Base-by-base conservation (phyloP, 306 rosid species). In the Sicyos baderoa region DNA sequence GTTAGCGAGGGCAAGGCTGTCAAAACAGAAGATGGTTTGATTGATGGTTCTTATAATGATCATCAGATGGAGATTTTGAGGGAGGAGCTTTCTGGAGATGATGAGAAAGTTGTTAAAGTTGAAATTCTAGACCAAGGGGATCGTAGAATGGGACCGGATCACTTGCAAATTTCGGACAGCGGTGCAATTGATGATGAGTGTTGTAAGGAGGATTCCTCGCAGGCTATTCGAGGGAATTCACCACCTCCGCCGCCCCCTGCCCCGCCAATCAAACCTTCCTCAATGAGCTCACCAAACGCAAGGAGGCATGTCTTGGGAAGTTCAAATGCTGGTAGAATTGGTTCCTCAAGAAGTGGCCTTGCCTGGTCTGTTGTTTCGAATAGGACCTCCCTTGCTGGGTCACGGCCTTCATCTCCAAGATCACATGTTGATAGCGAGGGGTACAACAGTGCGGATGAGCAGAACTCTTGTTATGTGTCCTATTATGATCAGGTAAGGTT, bases 191-290 rank as follows among this genome's bases (percentile, higher is more conserved):
- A 83, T 19, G 67, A 45, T 51, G 89, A 78, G 76, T 83, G 73
- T 40, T 62, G 62, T 17, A 54, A 56, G 57, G 86, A 75, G 67
- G 82, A 62, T 79, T 53, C 82, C 69, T 48, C 75, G 0, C 50
- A 40, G 27, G 37, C 68, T 65, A 56, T 54, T 75, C 70, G 63
- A 27, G 87, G 76, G 47, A 45, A 80, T 70, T 80, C 95, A 6
- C 97, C 99, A 44, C 96, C 99, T 3, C 97, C 97, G 0, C 97
- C 97, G 0, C 98, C 98, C 44, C 98, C 97, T 21, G 91, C 86
- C 78, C 98, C 97, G 23, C 98, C 99, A 9, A 88, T 88, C 0
- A 90, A 79, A 77, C 87, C 89, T 70, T 79, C 81, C 0, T 78
- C 78, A 2, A 44, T 76, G 59, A 89, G 81, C 84, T 76, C 84